phyloP scores from a whole-genome alignment of 257 asterid species.

The Salvia rosmarinus region DNA sequence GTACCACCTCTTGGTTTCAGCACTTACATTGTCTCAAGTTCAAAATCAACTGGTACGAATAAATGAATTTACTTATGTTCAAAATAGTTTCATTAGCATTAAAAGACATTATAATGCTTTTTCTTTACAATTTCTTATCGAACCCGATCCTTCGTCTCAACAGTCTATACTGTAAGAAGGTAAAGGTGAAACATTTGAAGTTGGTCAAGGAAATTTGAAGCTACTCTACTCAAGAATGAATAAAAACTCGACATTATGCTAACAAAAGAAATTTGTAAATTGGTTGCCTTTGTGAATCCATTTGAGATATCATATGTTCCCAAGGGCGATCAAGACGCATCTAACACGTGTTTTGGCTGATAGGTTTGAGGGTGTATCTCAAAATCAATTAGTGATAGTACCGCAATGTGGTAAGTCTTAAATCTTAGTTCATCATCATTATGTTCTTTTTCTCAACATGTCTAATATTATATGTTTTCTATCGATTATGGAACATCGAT shows the following conservation, averaged over 20 bases:
- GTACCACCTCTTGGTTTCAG: conserved; percentile 86
- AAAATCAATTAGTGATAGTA: too few species aligned
- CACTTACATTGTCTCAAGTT: conserved; percentile 57
- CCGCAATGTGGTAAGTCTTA: too few species aligned
- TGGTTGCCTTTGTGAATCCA: not conserved
- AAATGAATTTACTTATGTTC: conserved; percentile 14
- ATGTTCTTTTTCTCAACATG: too few species aligned
- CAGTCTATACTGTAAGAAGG: conserved; percentile 43
- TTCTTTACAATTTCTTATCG: conserved; percentile 32
- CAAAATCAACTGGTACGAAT: conserved; percentile 52
- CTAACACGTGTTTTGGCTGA: too few species aligned
- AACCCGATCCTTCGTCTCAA: conserved; percentile 50
- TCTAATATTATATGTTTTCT: too few species aligned
- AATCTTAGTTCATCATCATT: too few species aligned
- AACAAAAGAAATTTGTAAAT: conserved; percentile 62
- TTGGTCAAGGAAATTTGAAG: conserved; percentile 78
- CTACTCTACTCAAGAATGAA: conserved; percentile 56
- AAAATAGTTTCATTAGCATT: conserved; percentile 15
- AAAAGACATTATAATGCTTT: conserved; percentile 24
- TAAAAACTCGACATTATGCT: conserved; percentile 57
- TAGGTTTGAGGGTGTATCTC: too few species aligned
- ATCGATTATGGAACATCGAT: too few species aligned
- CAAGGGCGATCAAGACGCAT: too few species aligned
- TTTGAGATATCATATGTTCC: too few species aligned
- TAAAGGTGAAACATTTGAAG: conserved; percentile 51